A percentile compares a stretch with the other conserved stretches of the same genome.
Conservation (phyloP, 768 basidiomycete species). For the Leccinum incarnatum region DNA sequence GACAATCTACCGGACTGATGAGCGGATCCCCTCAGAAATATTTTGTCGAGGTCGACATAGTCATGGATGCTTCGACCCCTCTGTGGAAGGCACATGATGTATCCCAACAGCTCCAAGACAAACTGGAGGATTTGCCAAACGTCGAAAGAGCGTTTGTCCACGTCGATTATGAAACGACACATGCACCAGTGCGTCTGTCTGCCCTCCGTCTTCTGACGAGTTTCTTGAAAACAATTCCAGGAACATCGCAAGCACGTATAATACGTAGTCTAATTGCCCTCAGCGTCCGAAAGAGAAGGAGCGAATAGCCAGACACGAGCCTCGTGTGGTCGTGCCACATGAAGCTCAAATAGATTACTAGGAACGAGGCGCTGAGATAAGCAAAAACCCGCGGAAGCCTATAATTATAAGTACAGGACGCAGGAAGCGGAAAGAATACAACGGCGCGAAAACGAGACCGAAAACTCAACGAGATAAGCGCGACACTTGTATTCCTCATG, state of each 20-base stretch:
- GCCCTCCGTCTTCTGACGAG: neutral
- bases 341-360: too few species aligned
- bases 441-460: too few species aligned
- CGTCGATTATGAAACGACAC: conserved; percentile 92
- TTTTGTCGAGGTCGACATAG: conserved; percentile 94
- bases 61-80: conserved; percentile 86
- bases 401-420: too few species aligned
- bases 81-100: conserved; percentile 87
- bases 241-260: conserved; percentile 43
- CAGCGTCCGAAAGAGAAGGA: too few species aligned
- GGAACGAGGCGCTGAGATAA: too few species aligned
- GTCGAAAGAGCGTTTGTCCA: conserved; percentile 95
- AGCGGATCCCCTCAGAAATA: conserved; percentile 54
- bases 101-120: conserved; percentile 82
- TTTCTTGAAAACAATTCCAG: conserved; percentile 22
- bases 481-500: too few species aligned
- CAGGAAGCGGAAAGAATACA: too few species aligned
- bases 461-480: too few species aligned
- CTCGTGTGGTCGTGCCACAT: too few species aligned
- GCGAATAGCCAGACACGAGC: too few species aligned
- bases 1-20: neutral
- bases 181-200: conserved; percentile 49
- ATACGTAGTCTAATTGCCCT: neutral
- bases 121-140: conserved; percentile 83
- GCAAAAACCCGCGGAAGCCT: too few species aligned